These are phyloP conservation scores for Picea abies DNA, from an alignment of 83 land plant genomes.

Conservation along the genomic window DNA sequence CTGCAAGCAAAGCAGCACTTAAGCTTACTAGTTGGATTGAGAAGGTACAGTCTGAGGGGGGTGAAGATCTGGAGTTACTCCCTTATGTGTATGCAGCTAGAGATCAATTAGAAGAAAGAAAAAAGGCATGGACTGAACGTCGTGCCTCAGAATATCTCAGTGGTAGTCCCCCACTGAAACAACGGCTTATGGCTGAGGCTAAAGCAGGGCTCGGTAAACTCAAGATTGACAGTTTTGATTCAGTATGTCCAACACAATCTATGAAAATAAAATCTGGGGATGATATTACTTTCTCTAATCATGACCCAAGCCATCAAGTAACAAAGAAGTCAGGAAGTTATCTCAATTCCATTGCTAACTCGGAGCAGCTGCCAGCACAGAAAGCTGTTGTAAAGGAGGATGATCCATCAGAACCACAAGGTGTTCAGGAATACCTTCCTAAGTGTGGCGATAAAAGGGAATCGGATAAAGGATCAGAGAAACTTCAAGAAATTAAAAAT, in stretches of 20 bases:
- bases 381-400: slow-evolving; percentile 1
- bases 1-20: slow-evolving; percentile 67
- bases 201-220: background rate
- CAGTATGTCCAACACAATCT: background rate
- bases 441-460: background rate
- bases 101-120: slow-evolving; percentile 81
- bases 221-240: background rate
- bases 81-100: slow-evolving; percentile 91
- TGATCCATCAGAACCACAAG: slow-evolving; percentile 2
- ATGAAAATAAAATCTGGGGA: slow-evolving; percentile 4
- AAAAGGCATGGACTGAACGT: slow-evolving; percentile 75
- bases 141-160: slow-evolving; percentile 36
- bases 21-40: slow-evolving; percentile 77
- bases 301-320: slow-evolving; percentile 22
- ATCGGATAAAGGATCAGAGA: background rate
- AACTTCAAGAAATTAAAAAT: background rate
- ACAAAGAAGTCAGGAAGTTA: slow-evolving; percentile 35
- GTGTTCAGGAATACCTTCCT: background rate
- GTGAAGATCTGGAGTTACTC: slow-evolving; percentile 85
- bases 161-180: slow-evolving; percentile 38
- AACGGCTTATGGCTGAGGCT: slow-evolving; percentile 35
- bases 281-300: slow-evolving; percentile 20
- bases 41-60: slow-evolving; percentile 67
- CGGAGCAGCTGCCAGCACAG: background rate
- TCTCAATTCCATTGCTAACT: slow-evolving; percentile 1